A percentile compares a stretch with the other conserved stretches of the same genome.
Evolutionary conservation across 169 alveolate species (phyloP).

Genomic region (Plasmodium yoelii): DNA sequence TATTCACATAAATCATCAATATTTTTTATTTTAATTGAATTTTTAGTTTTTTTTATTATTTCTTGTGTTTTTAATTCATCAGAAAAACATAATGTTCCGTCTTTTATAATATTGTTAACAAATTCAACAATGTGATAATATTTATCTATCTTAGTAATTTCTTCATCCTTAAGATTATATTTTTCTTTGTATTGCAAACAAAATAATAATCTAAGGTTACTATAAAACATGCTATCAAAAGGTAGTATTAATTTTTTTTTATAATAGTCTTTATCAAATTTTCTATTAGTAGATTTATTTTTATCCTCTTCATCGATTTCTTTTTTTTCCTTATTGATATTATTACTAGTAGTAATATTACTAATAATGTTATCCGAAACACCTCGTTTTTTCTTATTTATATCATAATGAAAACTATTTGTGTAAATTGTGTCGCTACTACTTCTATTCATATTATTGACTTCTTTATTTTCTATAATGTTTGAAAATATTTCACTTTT

Average conservation of each 20-base stretch:
- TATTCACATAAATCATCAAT: constrained; percentile 70
- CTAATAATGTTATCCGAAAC: neutral
- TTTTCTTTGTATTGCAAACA: constrained; percentile 67
- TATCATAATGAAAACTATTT: too few species aligned
- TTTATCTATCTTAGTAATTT: constrained; percentile 38
- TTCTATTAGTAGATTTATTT: neutral
- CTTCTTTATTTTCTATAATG: neutral
- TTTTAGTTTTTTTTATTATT: constrained; percentile 40
- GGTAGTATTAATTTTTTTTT: constrained; percentile 17
- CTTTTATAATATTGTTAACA: constrained; percentile 52
- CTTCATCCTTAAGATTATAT: constrained; percentile 54
- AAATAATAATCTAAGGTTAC: constrained; percentile 27
- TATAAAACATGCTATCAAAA: constrained; percentile 61
- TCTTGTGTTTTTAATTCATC: constrained; percentile 50
- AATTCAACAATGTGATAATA: constrained; percentile 46
- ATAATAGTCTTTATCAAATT: neutral
- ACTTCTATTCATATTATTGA: neutral
- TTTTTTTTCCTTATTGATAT: constrained; percentile 3
- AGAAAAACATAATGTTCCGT: constrained; percentile 46
- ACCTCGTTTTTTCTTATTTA: neutral
- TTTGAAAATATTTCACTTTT: neutral
- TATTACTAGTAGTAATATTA: neutral
- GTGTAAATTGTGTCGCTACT: neutral
- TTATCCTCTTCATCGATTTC: constrained; percentile 12
- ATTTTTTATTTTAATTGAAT: constrained; percentile 23